These are phyloP conservation scores for Pharnaceum exiguum DNA, from an alignment of 148 eudicot genomes.

Conservation along the genomic window DNA sequence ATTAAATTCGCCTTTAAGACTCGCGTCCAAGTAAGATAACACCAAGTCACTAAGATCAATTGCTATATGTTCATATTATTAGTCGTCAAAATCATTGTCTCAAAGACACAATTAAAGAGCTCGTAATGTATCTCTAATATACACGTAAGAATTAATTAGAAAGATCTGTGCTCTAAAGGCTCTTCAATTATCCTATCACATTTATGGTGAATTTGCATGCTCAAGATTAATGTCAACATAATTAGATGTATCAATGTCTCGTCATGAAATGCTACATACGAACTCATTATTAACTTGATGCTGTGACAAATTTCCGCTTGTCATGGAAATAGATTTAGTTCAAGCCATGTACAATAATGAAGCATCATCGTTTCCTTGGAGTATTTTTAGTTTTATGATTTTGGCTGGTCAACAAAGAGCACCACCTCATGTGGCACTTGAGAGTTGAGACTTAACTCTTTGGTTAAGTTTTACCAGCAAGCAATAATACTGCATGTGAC, in stretches of 20 bases:
- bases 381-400: too few relatives aligned
- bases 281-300: constrained; percentile 5
- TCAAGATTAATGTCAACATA: constrained; percentile 5
- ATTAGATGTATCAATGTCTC: constrained; percentile 19
- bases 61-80: neutral
- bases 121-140: neutral
- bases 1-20: too few relatives aligned
- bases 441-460: too few relatives aligned
- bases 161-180: too few relatives aligned
- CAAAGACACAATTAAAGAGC: constrained; percentile 10
- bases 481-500: constrained; percentile 14
- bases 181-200: too few relatives aligned
- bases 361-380: too few relatives aligned
- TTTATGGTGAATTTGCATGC: too few relatives aligned
- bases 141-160: neutral
- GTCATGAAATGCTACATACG: constrained; percentile 1
- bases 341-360: too few relatives aligned
- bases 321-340: constrained; percentile 4
- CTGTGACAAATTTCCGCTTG: constrained; percentile 17
- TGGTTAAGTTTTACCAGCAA: too few relatives aligned
- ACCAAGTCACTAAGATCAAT: neutral
- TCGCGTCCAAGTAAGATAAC: too few relatives aligned
- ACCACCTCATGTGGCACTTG: too few relatives aligned
- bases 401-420: too few relatives aligned
- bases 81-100: constrained; percentile 3